These are phyloP conservation scores for Euphrasia arctica DNA, from an alignment of 305 asterid genomes.

Conservation along the genomic window DNA sequence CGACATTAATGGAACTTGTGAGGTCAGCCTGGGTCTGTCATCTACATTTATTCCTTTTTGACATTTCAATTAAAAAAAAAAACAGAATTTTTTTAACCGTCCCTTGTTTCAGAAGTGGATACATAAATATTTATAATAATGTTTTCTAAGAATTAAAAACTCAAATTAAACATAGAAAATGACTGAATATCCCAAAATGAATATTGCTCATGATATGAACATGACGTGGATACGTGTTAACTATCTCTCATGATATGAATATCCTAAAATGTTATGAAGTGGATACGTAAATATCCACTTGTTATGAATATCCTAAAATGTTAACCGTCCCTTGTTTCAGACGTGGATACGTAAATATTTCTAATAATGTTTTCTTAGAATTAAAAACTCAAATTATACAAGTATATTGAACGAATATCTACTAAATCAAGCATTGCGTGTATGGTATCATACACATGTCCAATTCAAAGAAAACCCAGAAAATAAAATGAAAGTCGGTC, in stretches of 20 bases:
- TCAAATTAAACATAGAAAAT: too few species aligned
- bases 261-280: too few species aligned
- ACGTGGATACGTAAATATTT: not conserved
- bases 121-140: too few species aligned
- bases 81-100: too few species aligned
- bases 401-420: conserved; percentile 1
- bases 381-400: conserved; percentile 1
- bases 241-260: too few species aligned
- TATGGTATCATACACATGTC: not conserved
- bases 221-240: too few species aligned
- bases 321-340: not conserved
- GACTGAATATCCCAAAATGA: too few species aligned
- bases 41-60: not conserved
- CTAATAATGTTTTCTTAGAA: not conserved
- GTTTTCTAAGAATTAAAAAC: too few species aligned
- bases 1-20: not conserved
- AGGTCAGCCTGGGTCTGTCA: not conserved
- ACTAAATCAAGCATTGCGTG: not conserved
- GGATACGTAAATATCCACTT: too few species aligned
- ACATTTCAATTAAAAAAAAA: not conserved
- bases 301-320: not conserved
- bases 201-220: too few species aligned
- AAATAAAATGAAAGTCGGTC: not conserved
- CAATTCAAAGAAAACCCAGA: not conserved
- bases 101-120: too few species aligned